These are phyloP conservation scores for Starmerella kuoi DNA, from an alignment of 805 yeast genomes.

Conservation along the genomic window DNA sequence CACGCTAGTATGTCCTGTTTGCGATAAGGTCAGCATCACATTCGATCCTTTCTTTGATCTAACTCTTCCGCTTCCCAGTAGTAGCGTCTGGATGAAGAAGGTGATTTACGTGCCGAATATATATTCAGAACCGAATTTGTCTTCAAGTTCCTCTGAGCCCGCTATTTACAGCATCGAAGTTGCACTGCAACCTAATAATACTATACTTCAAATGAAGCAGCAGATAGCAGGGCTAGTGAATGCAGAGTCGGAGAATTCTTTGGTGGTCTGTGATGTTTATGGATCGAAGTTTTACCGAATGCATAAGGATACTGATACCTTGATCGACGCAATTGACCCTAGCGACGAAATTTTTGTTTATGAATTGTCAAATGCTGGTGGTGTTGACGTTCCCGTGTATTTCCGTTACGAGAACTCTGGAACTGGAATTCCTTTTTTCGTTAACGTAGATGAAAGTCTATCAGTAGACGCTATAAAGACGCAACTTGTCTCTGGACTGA, in stretches of 20 bases:
- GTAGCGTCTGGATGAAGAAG: constrained; percentile 56
- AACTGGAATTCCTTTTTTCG: constrained; percentile 59
- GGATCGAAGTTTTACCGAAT: constrained; percentile 55
- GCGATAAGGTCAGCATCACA: constrained; percentile 67
- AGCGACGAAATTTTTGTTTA: constrained; percentile 59
- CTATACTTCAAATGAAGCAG: constrained; percentile 48
- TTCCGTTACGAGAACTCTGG: constrained; percentile 21
- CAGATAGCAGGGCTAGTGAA: constrained; percentile 42
- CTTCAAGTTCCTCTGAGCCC: not conserved
- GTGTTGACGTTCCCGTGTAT: constrained; percentile 1
- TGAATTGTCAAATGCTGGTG: constrained; percentile 26
- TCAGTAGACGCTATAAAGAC: not conserved
- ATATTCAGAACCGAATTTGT: not conserved
- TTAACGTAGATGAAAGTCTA: not conserved
- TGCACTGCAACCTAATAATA: constrained; percentile 54
- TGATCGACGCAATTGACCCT: constrained; percentile 49
- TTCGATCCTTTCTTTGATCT: constrained; percentile 90
- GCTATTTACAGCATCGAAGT: constrained; percentile 36
- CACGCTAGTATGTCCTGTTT: constrained; percentile 76
- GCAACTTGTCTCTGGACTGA: not conserved
- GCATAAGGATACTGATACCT: constrained; percentile 48
- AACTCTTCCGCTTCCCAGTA: constrained; percentile 71
- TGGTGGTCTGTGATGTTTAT: constrained; percentile 52
- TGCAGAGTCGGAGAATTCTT: constrained; percentile 25
- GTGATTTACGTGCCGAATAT: constrained; percentile 47